Base-by-base conservation (phyloP, 2,329 filamentous ascomycete genomes). In the Aspergillus fischeri region DNA sequence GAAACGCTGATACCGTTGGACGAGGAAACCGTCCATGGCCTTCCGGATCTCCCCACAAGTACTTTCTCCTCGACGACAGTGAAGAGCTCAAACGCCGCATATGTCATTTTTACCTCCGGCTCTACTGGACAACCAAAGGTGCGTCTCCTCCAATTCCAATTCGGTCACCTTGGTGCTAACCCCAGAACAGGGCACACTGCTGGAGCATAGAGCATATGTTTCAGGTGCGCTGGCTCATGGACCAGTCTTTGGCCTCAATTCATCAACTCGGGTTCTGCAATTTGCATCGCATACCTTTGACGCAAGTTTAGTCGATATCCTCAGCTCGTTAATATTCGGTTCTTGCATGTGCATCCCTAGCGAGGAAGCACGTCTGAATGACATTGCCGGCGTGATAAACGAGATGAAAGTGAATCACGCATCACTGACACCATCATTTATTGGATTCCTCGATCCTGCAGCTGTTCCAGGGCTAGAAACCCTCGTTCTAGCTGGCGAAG, bases 401-500 rank as follows among this genome's bases (percentile, higher is more conserved):
- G 67, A 77, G 0, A 81, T 83, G 77, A 70, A 77, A 8, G 79
- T 82, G 32, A 81, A 77, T 44, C 79, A 78, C 74, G 81, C 79
- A 1, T 81, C 82, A 65, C 79, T 88, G 66, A 88, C 86, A 0
- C 82, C 85, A 1, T 78, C 83, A 0, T 79, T 88, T 29, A 82
- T 85, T 1, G 67, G 73, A 21, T 73, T 81, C 7, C 62, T 83
- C 47, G 67, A 75, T 20, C 75, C 77, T 1, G 67, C 72, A 2
- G 73, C 75, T 11, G 72, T 82, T 6, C 76, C 77, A 3, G 69
- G 67, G 5, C 65, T 83, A 25, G 71, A 75, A 35, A 72, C 65
- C 10, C 63, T 82, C 24, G 68, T 74, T 21, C 65, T 81, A 44
- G 77, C 73, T 17, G 79, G 78, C 6, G 79, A 81, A 61, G 73